Evolutionary conservation across 768 basidiomycete species (phyloP).

Genomic region (Sarcomyxa edulis): DNA sequence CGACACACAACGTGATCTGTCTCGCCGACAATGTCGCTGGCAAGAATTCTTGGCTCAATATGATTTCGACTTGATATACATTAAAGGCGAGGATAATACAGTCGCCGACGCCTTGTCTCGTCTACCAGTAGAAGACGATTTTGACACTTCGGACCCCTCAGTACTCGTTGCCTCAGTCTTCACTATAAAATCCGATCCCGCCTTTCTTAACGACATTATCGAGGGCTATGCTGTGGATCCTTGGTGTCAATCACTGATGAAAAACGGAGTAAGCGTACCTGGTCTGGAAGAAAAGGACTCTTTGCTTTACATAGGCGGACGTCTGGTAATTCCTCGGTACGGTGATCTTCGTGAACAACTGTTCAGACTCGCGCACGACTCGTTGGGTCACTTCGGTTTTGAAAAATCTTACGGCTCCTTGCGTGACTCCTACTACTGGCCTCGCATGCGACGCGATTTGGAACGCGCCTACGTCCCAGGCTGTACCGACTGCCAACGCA

Average conservation of each 20-base stretch:
- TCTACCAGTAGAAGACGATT: background rate
- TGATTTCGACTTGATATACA: conserved; percentile 22
- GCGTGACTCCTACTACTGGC: conserved; percentile 4
- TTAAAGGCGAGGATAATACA: conserved; percentile 8
- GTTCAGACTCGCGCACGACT: conserved; percentile 11
- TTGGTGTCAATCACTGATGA: background rate
- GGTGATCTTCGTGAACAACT: conserved; percentile 15
- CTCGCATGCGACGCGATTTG: conserved; percentile 1
- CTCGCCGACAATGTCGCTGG: conserved; percentile 33
- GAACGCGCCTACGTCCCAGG: conserved; percentile 6
- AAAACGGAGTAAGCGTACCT: conserved; percentile 13
- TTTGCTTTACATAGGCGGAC: conserved; percentile 10
- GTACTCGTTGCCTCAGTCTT: conserved; percentile 17
- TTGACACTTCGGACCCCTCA: conserved; percentile 17
- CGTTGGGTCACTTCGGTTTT: conserved; percentile 13
- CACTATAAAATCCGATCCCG: background rate
- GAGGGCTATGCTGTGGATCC: background rate
- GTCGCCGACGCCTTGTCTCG: background rate
- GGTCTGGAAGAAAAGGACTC: conserved; percentile 18
- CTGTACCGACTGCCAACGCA: conserved; percentile 11
- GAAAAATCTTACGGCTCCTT: conserved; percentile 14
- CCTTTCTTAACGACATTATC: background rate
- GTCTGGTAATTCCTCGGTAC: conserved; percentile 7
- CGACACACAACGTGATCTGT: conserved; percentile 12
- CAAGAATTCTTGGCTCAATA: conserved; percentile 30